Percentiles rank a stretch among this genome's conserved stretches.
Evolutionary conservation across 495 filamentous ascomycete genomes (phyloP).

Genomic region (Oleoguttula mirabilis): DNA sequence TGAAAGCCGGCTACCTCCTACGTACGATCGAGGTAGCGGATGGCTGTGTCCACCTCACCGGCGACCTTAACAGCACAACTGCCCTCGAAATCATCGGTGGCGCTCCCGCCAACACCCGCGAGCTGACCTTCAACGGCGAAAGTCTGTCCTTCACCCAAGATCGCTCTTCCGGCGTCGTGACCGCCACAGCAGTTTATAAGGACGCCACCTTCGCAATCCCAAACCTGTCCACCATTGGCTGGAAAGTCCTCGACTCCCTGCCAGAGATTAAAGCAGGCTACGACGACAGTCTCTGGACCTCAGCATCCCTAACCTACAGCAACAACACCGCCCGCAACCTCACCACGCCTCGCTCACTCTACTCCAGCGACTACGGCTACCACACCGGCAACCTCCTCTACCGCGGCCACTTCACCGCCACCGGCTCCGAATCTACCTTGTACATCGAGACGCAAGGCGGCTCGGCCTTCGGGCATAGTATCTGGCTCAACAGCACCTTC

Average conservation of each 20-base stretch:
- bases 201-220: constrained; percentile 45
- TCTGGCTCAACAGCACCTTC: constrained; percentile 27
- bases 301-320: constrained; percentile 41
- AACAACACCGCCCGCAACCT: constrained; percentile 46
- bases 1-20: constrained; percentile 66
- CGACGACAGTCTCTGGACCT: constrained; percentile 55
- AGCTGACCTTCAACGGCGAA: constrained; percentile 48
- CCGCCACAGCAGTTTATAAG: constrained; percentile 37
- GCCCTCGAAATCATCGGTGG: constrained; percentile 52
- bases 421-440: constrained; percentile 46
- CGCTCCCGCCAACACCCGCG: constrained; percentile 37
- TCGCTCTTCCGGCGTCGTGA: constrained; percentile 42
- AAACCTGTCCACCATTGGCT: constrained; percentile 42
- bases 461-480: constrained; percentile 28
- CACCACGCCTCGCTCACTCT: constrained; percentile 51
- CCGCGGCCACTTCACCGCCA: constrained; percentile 60
- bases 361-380: constrained; percentile 63
- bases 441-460: constrained; percentile 52
- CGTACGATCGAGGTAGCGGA: constrained; percentile 46
- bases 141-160: constrained; percentile 32
- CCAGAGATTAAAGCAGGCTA: constrained; percentile 55
- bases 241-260: constrained; percentile 59
- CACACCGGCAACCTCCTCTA: constrained; percentile 56
- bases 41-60: constrained; percentile 44
- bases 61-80: constrained; percentile 61